Evolutionary conservation across 2,329 filamentous ascomycete genomes (phyloP).

Genomic region (Nemania sp.): DNA sequence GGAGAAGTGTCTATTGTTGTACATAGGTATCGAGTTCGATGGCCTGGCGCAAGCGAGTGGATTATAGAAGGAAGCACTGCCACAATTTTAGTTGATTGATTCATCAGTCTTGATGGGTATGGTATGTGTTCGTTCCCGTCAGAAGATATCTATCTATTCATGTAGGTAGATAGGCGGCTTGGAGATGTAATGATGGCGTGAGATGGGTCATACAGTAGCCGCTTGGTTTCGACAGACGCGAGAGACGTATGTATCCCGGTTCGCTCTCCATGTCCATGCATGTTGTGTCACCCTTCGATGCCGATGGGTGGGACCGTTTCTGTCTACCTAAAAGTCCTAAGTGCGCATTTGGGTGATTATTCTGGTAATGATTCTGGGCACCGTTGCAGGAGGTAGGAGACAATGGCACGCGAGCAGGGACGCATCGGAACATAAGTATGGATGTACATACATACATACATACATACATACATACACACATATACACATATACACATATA

Average conservation of each 20-base stretch:
- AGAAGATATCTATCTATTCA: too few species aligned
- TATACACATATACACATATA: too few species aligned
- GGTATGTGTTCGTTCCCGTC: too few species aligned
- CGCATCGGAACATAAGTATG: background rate
- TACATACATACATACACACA: too few species aligned
- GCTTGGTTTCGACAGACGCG: constrained; percentile 11
- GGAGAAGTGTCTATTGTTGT: too few species aligned
- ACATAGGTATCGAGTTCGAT: background rate
- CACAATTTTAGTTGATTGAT: background rate
- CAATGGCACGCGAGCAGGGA: constrained; percentile 3
- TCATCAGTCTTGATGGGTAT: background rate
- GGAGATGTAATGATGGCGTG: background rate
- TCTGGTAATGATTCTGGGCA: background rate
- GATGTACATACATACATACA: too few species aligned
- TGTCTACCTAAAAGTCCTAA: background rate
- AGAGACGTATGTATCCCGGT: background rate
- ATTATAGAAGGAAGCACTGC: background rate
- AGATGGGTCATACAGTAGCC: background rate
- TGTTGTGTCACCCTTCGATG: constrained; percentile 9
- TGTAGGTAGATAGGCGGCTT: background rate
- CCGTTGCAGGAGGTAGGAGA: background rate
- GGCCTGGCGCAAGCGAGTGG: background rate
- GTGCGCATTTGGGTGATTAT: background rate
- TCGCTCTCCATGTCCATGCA: constrained; percentile 16
- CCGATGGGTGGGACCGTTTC: background rate